These are phyloP conservation scores for Cryptosporidium baileyi DNA, from an alignment of 169 alveolate species.

Conservation along the genomic window DNA sequence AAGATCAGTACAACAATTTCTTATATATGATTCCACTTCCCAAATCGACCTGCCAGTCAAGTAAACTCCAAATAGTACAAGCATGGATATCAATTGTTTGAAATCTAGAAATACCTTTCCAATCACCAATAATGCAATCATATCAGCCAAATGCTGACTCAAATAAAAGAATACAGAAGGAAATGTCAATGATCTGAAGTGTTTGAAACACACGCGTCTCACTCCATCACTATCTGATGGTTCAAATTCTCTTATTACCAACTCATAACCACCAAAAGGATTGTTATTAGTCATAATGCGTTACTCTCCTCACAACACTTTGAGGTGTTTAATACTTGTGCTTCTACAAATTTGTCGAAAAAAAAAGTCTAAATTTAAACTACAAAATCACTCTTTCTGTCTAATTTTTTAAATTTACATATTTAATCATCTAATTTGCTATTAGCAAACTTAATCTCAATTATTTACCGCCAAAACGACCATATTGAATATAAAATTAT, in stretches of 20 bases:
- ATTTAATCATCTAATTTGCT: no score
- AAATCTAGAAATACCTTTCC: constrained; percentile 76
- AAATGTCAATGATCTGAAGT: constrained; percentile 63
- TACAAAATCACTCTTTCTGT: no score
- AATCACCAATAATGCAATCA: constrained; percentile 50
- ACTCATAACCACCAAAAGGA: constrained; percentile 67
- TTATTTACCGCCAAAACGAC: no score
- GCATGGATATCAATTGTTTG: constrained; percentile 76
- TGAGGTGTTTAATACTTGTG: no score
- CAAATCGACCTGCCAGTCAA: constrained; percentile 82
- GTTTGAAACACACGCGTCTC: constrained; percentile 64
- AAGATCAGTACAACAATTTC: constrained; percentile 85
- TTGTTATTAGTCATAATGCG: constrained; percentile 44
- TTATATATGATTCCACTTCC: constrained; percentile 85
- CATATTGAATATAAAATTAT: no score
- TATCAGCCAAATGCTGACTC: constrained; percentile 61
- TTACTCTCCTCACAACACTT: no score
- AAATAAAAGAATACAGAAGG: constrained; percentile 64
- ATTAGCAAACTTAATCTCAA: no score
- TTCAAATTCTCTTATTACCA: constrained; percentile 52
- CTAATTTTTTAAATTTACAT: no score
- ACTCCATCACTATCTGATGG: constrained; percentile 69
- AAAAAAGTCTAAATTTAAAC: no score
- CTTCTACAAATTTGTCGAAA: no score
- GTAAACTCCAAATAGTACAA: constrained; percentile 78